Evolutionary conservation across 2,329 filamentous ascomycete species (phyloP).

Genomic region (Pseudogymnoascus sp.): DNA sequence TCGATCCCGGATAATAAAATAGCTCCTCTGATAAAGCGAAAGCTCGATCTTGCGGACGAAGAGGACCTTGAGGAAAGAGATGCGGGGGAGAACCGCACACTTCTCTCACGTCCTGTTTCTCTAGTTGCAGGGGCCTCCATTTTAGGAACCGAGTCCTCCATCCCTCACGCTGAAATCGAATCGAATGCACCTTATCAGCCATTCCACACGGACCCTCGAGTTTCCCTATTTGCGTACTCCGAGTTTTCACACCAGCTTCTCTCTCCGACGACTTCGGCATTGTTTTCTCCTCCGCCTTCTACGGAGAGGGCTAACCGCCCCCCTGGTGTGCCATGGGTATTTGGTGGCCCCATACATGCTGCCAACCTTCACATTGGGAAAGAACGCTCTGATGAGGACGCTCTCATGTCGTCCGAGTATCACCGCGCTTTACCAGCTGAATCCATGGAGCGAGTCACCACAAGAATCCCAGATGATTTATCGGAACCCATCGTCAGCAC

Average conservation of each 20-base stretch:
- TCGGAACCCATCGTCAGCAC: slow-evolving; percentile 75
- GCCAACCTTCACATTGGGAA: slow-evolving; percentile 47
- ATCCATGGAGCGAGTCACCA: slow-evolving; percentile 54
- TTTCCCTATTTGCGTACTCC: slow-evolving; percentile 64
- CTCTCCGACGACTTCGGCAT: slow-evolving; percentile 16
- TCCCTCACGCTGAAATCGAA: slow-evolving; percentile 78
- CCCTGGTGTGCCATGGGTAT: slow-evolving; percentile 43
- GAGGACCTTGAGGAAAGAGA: slow-evolving; percentile 24
- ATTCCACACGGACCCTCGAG: slow-evolving; percentile 84
- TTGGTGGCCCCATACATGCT: slow-evolving; percentile 47
- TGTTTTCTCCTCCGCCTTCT: slow-evolving; percentile 22
- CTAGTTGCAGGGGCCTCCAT: slow-evolving; percentile 31
- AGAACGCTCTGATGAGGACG: slow-evolving; percentile 39
- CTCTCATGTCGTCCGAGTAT: slow-evolving; percentile 30
- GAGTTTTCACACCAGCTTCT: background rate
- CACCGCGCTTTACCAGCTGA: slow-evolving; percentile 53
- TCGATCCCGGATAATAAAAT: slow-evolving; percentile 52
- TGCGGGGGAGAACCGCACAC: slow-evolving; percentile 17
- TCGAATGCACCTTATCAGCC: slow-evolving; percentile 93
- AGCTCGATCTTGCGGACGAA: slow-evolving; percentile 40
- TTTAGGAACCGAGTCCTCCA: slow-evolving; percentile 48
- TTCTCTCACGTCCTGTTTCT: slow-evolving; percentile 14
- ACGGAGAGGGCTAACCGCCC: slow-evolving; percentile 25
- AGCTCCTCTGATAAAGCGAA: slow-evolving; percentile 46
- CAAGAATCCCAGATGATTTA: slow-evolving; percentile 42